These are phyloP conservation scores for Nitzschia sp. DNA, from an alignment of 108 stramenopile species.

Conservation along the genomic window DNA sequence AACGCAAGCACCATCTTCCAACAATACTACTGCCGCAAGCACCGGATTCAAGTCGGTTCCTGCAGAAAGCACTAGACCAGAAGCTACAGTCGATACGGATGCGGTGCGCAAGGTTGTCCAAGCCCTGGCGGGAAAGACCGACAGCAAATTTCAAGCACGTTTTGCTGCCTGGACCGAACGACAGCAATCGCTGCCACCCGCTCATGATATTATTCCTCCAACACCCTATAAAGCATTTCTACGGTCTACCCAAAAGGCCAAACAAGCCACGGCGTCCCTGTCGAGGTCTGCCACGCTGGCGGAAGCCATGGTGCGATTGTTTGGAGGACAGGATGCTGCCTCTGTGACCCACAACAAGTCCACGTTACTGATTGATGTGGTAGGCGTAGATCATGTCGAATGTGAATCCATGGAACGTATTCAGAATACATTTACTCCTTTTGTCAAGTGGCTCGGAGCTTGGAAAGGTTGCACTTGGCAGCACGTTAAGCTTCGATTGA, in stretches of 20 bases:
- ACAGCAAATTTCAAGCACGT: slow-evolving; percentile 19
- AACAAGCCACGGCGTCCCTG: slow-evolving; percentile 58
- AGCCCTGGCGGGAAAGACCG: slow-evolving; percentile 16
- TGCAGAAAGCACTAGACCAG: background rate
- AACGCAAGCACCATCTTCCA: background rate
- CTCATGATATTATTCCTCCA: slow-evolving; percentile 31
- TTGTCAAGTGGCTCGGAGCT: slow-evolving; percentile 67
- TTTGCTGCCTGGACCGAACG: slow-evolving; percentile 27
- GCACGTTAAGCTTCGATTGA: slow-evolving; percentile 51
- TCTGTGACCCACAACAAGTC: background rate
- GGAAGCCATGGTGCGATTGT: slow-evolving; percentile 62
- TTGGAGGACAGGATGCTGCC: slow-evolving; percentile 23
- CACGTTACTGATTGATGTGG: slow-evolving; percentile 57
- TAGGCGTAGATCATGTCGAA: slow-evolving; percentile 80
- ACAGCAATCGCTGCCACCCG: slow-evolving; percentile 4
- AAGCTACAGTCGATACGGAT: slow-evolving; percentile 12
- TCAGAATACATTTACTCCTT: slow-evolving; percentile 51
- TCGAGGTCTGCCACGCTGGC: slow-evolving; percentile 75
- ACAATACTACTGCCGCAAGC: background rate
- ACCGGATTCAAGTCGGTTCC: background rate
- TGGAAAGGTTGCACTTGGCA: slow-evolving; percentile 6
- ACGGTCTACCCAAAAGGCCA: slow-evolving; percentile 45
- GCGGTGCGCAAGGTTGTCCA: slow-evolving; percentile 29
- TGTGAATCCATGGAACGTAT: slow-evolving; percentile 61
- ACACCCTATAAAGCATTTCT: slow-evolving; percentile 29